Evolutionary conservation across 2,329 filamentous ascomycete genomes (phyloP), one percentile per base, ranked within the genome.

Genomic region (Hypomyces perniciosus): DNA sequence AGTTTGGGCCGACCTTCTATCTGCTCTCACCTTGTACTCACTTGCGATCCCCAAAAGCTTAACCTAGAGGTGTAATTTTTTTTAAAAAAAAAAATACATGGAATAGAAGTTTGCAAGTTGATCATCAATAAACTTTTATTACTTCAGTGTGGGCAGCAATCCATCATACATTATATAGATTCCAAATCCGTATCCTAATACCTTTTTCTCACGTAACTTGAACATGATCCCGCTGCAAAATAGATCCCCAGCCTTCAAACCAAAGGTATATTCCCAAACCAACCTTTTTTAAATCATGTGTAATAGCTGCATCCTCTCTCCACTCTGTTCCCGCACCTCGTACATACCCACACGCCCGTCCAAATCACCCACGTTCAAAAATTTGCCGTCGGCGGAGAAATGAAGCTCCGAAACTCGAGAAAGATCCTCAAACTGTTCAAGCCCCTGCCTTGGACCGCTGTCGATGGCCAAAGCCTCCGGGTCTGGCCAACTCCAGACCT

Each of bases 401-500:
- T 61, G 59, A 42, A 73, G 57, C 56, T 72, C 69, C 1, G 65
- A 68, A 3, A 73, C 63, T 28, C 55, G 61, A 7, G 56, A 60
- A 39, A 73, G 55, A 27, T 68, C 62, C 27, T 65, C 64, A 38
- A 70, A 60, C 50, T 67, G 65, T 42, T 64, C 56, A 29, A 65
- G 64, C 0, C 61, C 62, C 4, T 54, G 47, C 28, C 53, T 56
- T 4, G 55, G 55, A 5, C 56, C 62, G 31, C 56, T 60, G 10
- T 57, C 55, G 5, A 56, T 56, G 9, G 53, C 61, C 29, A 58
- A 57, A 1, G 58, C 61, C 44, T 65, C 62, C 26, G 57, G 62
- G 30, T 69, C 65, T 1, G 63, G 67, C 68, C 65, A 71, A 53
- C 62, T 66, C 69, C 69, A 72, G 7, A 71, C 56, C 55, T 68